Evolutionary conservation across 305 asterid genomes (phyloP), one percentile per base, ranked within the genome.

Genomic region (Rubia balearica): DNA sequence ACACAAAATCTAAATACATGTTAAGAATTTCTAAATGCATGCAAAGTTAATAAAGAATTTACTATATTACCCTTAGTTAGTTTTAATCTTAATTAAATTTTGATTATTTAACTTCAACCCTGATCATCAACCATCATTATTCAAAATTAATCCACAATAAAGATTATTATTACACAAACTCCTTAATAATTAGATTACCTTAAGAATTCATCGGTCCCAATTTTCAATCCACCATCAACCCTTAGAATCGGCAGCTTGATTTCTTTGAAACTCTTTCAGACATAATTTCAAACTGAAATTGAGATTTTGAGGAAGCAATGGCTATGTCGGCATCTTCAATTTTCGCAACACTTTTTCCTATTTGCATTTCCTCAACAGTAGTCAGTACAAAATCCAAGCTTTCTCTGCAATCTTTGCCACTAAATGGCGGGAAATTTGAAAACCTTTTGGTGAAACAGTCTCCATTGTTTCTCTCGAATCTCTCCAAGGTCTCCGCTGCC

Each of bases 281-380:
- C 38, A 51, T 30, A 36, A 38, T 13, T 7, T 8, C 55, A 2
- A 3, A 55, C 38, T 13, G 19, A 16, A 66, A 49, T 13, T 57
- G 22, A 10, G 46, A 21, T 49, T 49, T 6, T 13, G 8, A n/a
- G 30, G n/a, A 7, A 51, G 21, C 57, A 73, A 89, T 89, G 94
- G 89, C 94, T 63, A 77, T 90, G 72, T 77, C 89, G 24, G 77
- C 91, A 9, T 75, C 92, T 7, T 61, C 89, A 17, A 81, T 85
- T 12, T 77, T 89, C 8, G 62, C 88, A 2, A 27, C 87, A 21
- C 69, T 75, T 48, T 80, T 91, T 5, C 85, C 91, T 2, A 40
- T 83, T 14, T 84, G 88, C 83, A 88, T 75, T 80, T 85, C 77
- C 41, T 72, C 95, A 2, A 79, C 89, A 16, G 21, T 46, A 61